Conservation (phyloP, 352 stramenopile genomes). For the Pythium guiyangense region DNA sequence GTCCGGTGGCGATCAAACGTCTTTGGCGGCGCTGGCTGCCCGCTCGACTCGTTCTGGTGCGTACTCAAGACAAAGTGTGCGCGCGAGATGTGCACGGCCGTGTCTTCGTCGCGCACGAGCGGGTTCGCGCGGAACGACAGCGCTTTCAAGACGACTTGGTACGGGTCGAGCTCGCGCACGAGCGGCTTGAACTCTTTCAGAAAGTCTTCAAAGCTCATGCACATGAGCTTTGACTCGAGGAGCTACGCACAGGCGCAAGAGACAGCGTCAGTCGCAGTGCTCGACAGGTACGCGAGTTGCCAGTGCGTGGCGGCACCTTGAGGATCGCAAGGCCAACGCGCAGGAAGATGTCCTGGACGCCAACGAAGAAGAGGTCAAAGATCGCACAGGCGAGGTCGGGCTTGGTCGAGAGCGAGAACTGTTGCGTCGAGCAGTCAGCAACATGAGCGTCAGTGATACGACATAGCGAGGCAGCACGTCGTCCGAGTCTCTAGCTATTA, state of each 20-base stretch:
- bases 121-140: constrained; percentile 50
- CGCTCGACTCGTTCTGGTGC: constrained; percentile 22
- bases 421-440: neutral
- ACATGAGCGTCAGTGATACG: neutral
- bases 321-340: constrained; percentile 74
- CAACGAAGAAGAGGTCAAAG: constrained; percentile 85
- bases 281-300: neutral
- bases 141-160: constrained; percentile 64
- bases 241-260: constrained; percentile 19
- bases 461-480: neutral
- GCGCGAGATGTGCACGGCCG: constrained; percentile 46
- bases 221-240: constrained; percentile 76
- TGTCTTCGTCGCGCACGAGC: constrained; percentile 43
- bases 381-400: constrained; percentile 74
- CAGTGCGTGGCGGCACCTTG: constrained; percentile 27
- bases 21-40: constrained; percentile 20
- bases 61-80: constrained; percentile 40
- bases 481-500: neutral
- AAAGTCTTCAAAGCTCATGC: constrained; percentile 81
- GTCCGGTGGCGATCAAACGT: constrained; percentile 58
- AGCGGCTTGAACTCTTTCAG: constrained; percentile 78
- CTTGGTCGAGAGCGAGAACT: constrained; percentile 85
- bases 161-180: constrained; percentile 69
- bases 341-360: constrained; percentile 76
- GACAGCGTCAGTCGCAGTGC: no score